These are phyloP conservation scores for Tympanopsis confertula DNA, from an alignment of 2,329 filamentous ascomycete species.

Conservation along the genomic window DNA sequence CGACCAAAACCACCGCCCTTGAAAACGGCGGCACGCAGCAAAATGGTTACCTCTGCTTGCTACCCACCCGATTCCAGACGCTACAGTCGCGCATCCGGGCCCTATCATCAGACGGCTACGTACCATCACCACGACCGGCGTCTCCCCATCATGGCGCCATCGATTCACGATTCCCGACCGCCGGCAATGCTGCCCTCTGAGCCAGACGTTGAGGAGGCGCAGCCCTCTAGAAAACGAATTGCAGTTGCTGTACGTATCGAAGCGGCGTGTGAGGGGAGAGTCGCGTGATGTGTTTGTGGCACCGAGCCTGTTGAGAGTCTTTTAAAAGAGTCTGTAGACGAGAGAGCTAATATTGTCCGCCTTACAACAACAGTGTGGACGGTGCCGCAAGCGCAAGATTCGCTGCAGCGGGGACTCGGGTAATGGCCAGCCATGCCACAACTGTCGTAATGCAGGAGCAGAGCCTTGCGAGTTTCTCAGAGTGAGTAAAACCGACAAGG, in stretches of 20 bases:
- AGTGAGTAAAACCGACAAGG: too few relatives aligned
- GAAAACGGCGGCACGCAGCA: too few relatives aligned
- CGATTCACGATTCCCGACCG: conserved; percentile 18
- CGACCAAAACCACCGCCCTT: too few relatives aligned
- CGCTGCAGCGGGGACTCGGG: conserved; percentile 79
- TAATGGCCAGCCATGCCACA: conserved; percentile 66
- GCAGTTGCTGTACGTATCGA: conserved; percentile 45
- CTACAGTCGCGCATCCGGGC: conserved; percentile 25
- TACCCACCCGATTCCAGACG: conserved; percentile 24
- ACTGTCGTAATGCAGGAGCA: conserved; percentile 66
- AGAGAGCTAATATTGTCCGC: too few relatives aligned
- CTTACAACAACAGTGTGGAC: conserved; percentile 52
- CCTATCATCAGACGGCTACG: conserved; percentile 4
- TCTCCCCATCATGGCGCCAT: conserved; percentile 22
- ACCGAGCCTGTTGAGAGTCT: not conserved
- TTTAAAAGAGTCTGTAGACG: too few relatives aligned
- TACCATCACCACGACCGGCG: conserved; percentile 22
- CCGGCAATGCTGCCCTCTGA: conserved; percentile 27
- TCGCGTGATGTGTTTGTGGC: not conserved
- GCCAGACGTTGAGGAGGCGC: conserved; percentile 25
- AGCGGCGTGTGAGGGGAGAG: too few relatives aligned
- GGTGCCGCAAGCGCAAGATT: conserved; percentile 89
- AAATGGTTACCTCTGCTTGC: conserved; percentile 29
- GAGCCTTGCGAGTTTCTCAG: conserved; percentile 70
- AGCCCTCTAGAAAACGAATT: conserved; percentile 40